Evolutionary conservation across 768 basidiomycete genomes (phyloP).

Genomic region (Polyporus arcularius): DNA sequence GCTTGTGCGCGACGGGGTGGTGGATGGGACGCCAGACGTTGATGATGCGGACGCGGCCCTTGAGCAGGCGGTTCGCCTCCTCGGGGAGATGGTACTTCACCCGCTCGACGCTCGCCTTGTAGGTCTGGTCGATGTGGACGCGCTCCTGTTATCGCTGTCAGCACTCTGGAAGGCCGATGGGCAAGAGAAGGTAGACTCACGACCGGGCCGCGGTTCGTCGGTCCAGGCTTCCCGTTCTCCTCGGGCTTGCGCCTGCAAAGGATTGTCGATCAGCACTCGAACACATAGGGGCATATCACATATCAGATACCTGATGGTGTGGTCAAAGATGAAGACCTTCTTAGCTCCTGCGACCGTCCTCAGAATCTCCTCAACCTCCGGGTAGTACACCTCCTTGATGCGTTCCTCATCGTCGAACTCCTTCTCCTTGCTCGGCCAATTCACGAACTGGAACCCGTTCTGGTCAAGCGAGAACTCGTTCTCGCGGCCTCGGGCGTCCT

Average conservation of each 20-base stretch:
- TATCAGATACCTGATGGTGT: slow-evolving; percentile 34
- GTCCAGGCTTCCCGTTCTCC: background rate
- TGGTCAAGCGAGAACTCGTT: slow-evolving; percentile 35
- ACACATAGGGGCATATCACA: background rate
- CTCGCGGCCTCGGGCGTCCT: slow-evolving; percentile 29
- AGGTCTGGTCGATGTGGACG: slow-evolving; percentile 48
- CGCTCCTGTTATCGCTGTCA: slow-evolving; percentile 27
- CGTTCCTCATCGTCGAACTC: slow-evolving; percentile 40
- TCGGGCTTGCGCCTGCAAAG: slow-evolving; percentile 23
- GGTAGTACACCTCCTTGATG: slow-evolving; percentile 40
- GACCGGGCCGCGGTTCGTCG: slow-evolving; percentile 30
- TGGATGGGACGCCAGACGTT: slow-evolving; percentile 47
- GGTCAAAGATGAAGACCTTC: slow-evolving; percentile 44
- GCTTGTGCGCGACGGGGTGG: slow-evolving; percentile 38
- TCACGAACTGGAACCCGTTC: slow-evolving; percentile 44
- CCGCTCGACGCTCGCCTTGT: slow-evolving; percentile 33
- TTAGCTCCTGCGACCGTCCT: slow-evolving; percentile 42
- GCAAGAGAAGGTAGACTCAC: slow-evolving; percentile 22
- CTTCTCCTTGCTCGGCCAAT: slow-evolving; percentile 34
- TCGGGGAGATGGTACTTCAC: slow-evolving; percentile 39
- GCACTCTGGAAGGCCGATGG: background rate
- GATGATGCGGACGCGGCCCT: slow-evolving; percentile 42
- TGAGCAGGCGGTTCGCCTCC: slow-evolving; percentile 42
- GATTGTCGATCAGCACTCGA: background rate
- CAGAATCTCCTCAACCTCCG: slow-evolving; percentile 41